phyloP scores from a whole-genome alignment of 768 basidiomycete species.

The Coprinellus aureogranulatus region DNA sequence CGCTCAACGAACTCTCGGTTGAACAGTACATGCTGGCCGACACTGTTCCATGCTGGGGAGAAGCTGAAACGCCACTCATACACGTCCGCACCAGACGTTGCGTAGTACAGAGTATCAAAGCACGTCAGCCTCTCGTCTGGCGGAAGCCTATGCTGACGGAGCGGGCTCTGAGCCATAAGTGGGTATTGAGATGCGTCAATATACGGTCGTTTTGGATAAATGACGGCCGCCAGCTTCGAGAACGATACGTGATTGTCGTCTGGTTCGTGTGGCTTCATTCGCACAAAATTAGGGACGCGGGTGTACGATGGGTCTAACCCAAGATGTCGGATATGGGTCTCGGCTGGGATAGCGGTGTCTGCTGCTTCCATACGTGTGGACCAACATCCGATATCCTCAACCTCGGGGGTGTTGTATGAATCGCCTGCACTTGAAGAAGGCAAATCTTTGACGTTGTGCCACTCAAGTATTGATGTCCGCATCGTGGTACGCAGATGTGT shows the following conservation, averaged over 20 bases:
- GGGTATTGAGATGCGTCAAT: not conserved
- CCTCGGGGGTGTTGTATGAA: not conserved
- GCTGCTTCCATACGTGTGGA: not conserved
- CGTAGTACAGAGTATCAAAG: constrained; percentile 9
- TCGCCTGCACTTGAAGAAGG: not conserved
- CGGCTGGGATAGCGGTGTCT: not conserved
- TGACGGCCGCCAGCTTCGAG: constrained; percentile 2
- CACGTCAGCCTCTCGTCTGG: constrained; percentile 7
- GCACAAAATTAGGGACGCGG: not conserved
- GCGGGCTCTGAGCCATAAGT: not conserved
- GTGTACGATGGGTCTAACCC: constrained; percentile 9
- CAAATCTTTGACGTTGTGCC: constrained; percentile 4
- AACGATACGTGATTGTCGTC: constrained; percentile 6
- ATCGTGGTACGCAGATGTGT: constrained; percentile 3
- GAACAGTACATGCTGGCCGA: constrained; percentile 8
- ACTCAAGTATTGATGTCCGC: constrained; percentile 7
- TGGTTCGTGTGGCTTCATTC: not conserved
- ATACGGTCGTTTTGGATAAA: not conserved
- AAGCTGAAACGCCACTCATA: constrained; percentile 10
- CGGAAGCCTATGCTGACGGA: not conserved
- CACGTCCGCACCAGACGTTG: not conserved
- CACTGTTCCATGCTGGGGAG: constrained; percentile 8
- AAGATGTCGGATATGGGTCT: not conserved
- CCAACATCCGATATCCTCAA: constrained; percentile 11
- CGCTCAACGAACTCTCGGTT: constrained; percentile 2